Conservation (phyloP, 495 filamentous ascomycete genomes). For the Neurospora sp. region DNA sequence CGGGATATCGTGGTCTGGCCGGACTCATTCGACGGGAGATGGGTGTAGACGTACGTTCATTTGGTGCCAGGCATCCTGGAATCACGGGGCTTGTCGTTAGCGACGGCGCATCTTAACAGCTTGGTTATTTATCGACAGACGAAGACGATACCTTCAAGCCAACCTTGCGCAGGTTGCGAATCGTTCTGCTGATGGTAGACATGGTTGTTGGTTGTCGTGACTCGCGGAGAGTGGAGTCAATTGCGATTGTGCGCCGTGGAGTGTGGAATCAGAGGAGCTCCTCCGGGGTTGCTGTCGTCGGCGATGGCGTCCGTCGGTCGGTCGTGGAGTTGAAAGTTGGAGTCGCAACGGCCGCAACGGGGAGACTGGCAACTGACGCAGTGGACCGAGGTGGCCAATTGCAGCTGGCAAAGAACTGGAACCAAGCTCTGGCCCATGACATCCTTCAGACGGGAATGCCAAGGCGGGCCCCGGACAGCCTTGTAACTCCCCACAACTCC, state of each 20-base stretch:
- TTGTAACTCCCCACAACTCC: background rate
- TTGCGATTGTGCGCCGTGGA: constrained; percentile 5
- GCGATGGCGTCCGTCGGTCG: background rate
- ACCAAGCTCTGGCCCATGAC: background rate
- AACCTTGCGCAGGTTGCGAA: constrained; percentile 76
- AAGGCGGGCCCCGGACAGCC: background rate
- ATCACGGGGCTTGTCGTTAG: constrained; percentile 8
- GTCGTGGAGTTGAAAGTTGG: background rate
- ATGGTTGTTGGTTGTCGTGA: constrained; percentile 46
- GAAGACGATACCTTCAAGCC: constrained; percentile 61
- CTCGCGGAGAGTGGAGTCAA: constrained; percentile 4
- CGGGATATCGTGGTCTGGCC: background rate
- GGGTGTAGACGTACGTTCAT: constrained; percentile 61
- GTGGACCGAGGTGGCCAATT: background rate
- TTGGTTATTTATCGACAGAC: background rate
- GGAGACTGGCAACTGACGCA: background rate
- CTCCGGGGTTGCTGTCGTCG: constrained; percentile 1
- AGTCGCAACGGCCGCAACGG: background rate
- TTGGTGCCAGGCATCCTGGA: constrained; percentile 79
- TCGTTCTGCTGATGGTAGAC: constrained; percentile 82
- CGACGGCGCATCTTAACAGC: constrained; percentile 7
- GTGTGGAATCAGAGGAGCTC: constrained; percentile 12
- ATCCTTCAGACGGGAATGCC: background rate
- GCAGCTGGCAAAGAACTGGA: background rate
- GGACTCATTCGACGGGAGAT: background rate